Base-by-base conservation (phyloP, 805 yeast genomes). In the Candida nemodendra region DNA sequence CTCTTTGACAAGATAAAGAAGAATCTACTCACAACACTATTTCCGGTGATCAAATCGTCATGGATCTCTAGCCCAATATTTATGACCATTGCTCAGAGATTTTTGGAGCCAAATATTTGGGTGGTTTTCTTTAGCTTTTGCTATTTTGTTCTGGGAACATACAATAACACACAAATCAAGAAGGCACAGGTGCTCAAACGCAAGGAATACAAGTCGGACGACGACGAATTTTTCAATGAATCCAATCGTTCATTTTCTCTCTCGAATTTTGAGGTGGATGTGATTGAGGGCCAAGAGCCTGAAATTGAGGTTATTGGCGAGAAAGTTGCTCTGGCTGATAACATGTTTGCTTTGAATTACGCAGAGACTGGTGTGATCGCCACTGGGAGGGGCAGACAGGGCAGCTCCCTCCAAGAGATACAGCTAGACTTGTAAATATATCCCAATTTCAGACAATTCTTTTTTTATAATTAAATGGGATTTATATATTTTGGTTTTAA, bases 121-220 rank as follows among this genome's bases (percentile, higher is more conserved):
- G 79, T 77, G 9, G 77, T 76, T 3, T 80, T 79, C 54, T 78
- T 78, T 61, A 74, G 72, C 47, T 45, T 76, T 22, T 74, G 79
- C 16, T 79, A 72, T 50, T 79, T 79, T 46, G 53, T 79, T 4
- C 60, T 80, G 39, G 84, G 84, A 1, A 80, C 86, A 1, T 68
- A 69, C 38, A 83, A 80, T 48, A 81, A 81, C 51, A 71, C 78
- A 4, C 64, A 69, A 54, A 62, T 80, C 45, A 79, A 79, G 21
- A 38, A 36, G 9, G 39, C 48, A 9, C 54, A 45, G 12, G 34
- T 50, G 17, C 48, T 51, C 13, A 39, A 39, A 23, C 32, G 45
- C 9, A 27, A 24, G 19, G 27, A 23, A 15, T 32, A 41, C 32
- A 15, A 24, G 18, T 34, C 38, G 9, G 38, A 25, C 6, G 38